A percentile compares a stretch with the other conserved stretches of the same genome.
These are phyloP conservation scores for Dacryopinax primogenitus DNA, from an alignment of 768 basidiomycete species.

Conservation along the genomic window DNA sequence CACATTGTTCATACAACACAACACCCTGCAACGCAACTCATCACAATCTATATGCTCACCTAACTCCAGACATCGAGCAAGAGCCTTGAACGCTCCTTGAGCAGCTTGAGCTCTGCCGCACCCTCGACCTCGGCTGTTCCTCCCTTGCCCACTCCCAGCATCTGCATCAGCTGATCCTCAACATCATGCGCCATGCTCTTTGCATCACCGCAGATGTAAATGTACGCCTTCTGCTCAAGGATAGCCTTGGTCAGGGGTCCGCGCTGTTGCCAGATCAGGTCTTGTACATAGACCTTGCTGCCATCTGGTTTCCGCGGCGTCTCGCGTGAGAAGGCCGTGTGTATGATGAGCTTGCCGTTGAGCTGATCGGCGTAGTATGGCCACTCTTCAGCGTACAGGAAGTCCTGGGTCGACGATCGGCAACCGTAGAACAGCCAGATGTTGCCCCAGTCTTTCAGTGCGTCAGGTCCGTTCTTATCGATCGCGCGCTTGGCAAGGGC, in stretches of 20 bases:
- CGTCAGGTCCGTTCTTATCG: constrained; percentile 90
- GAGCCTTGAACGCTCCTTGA: constrained; percentile 86
- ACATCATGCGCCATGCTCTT: constrained; percentile 94
- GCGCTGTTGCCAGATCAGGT: constrained; percentile 79
- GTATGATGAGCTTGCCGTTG: constrained; percentile 80
- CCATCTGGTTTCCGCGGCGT: constrained; percentile 66
- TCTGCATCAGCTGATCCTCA: constrained; percentile 64
- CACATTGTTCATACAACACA: not conserved
- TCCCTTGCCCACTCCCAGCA: constrained; percentile 84
- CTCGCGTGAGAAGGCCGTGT: constrained; percentile 82
- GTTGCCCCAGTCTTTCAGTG: constrained; percentile 86
- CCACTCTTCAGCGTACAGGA: constrained; percentile 93
- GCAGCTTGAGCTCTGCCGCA: constrained; percentile 75
- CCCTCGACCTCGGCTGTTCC: constrained; percentile 81
- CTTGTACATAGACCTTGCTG: constrained; percentile 98
- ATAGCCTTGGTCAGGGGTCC: constrained; percentile 77
- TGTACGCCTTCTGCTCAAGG: constrained; percentile 87
- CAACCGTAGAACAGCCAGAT: constrained; percentile 96
- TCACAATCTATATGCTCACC: constrained; percentile 16
- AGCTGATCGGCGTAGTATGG: constrained; percentile 72
- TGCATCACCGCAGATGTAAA: constrained; percentile 95
- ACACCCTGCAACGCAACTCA: not conserved
- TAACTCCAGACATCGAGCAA: constrained; percentile 85
- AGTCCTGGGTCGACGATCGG: constrained; percentile 78
- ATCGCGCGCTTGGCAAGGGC: constrained; percentile 87